Conservation (phyloP, 2,329 filamentous ascomycete genomes). For the Epichloe glyceriae region DNA sequence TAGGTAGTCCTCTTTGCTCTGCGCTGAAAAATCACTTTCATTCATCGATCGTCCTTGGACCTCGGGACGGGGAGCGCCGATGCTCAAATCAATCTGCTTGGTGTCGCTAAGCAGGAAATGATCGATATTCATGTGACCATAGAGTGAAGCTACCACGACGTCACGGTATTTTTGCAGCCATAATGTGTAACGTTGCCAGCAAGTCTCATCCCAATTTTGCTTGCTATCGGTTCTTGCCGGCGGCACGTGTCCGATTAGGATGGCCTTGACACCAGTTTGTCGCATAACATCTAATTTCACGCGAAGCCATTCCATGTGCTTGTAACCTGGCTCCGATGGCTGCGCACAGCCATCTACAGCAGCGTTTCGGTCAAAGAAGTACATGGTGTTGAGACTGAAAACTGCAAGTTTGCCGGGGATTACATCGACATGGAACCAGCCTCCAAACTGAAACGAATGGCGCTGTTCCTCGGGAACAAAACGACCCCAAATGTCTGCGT, state of each 20-base stretch:
- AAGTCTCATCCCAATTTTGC: slow-evolving; percentile 86
- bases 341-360: slow-evolving; percentile 81
- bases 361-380: slow-evolving; percentile 87
- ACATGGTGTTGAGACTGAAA: slow-evolving; percentile 91
- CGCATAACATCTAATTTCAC: slow-evolving; percentile 78
- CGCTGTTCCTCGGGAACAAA: slow-evolving; percentile 90
- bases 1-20: slow-evolving; percentile 59
- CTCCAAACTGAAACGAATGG: slow-evolving; percentile 81
- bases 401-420: slow-evolving; percentile 76
- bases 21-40: slow-evolving; percentile 40
- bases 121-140: slow-evolving; percentile 97
- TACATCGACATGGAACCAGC: slow-evolving; percentile 91
- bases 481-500: slow-evolving; percentile 63
- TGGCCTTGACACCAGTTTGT: slow-evolving; percentile 78
- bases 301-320: slow-evolving; percentile 92
- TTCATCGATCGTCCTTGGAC: slow-evolving; percentile 19
- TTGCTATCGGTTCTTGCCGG: slow-evolving; percentile 79
- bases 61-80: slow-evolving; percentile 17
- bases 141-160: slow-evolving; percentile 66
- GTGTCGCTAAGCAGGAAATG: slow-evolving; percentile 91
- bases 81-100: slow-evolving; percentile 54
- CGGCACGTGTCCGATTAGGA: slow-evolving; percentile 87
- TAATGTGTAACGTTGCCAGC: slow-evolving; percentile 93
- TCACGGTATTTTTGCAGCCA: slow-evolving; percentile 88
- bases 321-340: slow-evolving; percentile 73